These are phyloP conservation scores for Debaryomycetaceae sp. DNA, from an alignment of 1,139 yeast genomes.

Conservation along the genomic window DNA sequence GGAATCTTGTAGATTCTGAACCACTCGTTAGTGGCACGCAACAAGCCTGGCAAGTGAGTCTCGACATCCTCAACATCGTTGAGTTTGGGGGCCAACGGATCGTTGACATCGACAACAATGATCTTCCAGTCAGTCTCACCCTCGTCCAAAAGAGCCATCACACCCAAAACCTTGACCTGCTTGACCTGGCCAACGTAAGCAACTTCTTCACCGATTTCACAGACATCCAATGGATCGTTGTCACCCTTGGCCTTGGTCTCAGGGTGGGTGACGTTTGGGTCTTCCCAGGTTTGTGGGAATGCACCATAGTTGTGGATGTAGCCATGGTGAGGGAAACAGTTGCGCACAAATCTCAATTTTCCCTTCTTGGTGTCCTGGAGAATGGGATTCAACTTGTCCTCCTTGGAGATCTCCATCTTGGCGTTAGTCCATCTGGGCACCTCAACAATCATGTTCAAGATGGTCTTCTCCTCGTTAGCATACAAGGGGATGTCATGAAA, in stretches of 20 bases:
- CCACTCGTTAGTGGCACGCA: slow-evolving; percentile 87
- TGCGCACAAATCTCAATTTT: slow-evolving; percentile 75
- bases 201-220: slow-evolving; percentile 79
- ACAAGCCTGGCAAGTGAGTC: slow-evolving; percentile 74
- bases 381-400: slow-evolving; percentile 76
- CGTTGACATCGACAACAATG: slow-evolving; percentile 76
- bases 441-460: slow-evolving; percentile 87
- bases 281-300: slow-evolving; percentile 95
- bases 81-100: slow-evolving; percentile 72
- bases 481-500: slow-evolving; percentile 89
- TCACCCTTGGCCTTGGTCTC: slow-evolving; percentile 87
- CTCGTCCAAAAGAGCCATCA: slow-evolving; percentile 90
- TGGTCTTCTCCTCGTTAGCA: slow-evolving; percentile 55
- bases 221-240: slow-evolving; percentile 93
- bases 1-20: slow-evolving; percentile 94
- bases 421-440: slow-evolving; percentile 97
- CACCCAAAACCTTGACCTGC: slow-evolving; percentile 87
- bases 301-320: slow-evolving; percentile 93
- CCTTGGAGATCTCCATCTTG: slow-evolving; percentile 83
- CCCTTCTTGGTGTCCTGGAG: slow-evolving; percentile 86
- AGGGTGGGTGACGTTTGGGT: slow-evolving; percentile 62
- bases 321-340: slow-evolving; percentile 88
- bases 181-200: slow-evolving; percentile 72
- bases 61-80: slow-evolving; percentile 83
- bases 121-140: slow-evolving; percentile 99